A percentile compares a stretch with the other conserved stretches of the same genome.
Conservation (phyloP, 192 early-diverging fungal genomes). For the Lobulomyces angularis region DNA sequence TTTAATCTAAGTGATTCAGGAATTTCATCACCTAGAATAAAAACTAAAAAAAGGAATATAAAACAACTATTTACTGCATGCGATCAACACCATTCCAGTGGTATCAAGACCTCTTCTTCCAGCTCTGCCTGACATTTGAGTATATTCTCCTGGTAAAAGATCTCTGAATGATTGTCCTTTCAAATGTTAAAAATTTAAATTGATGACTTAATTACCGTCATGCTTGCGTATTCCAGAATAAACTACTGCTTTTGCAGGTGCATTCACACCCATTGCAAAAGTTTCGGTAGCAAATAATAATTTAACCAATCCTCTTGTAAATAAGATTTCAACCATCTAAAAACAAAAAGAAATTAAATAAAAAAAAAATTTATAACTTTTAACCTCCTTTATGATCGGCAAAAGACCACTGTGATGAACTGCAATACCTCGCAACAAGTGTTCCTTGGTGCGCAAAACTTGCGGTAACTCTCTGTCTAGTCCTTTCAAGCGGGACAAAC, state of each 20-base stretch:
- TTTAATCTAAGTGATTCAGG: constrained; percentile 50
- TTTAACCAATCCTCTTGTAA: constrained; percentile 76
- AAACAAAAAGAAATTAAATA: not conserved
- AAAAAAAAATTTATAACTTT: constrained; percentile 4
- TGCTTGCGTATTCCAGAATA: constrained; percentile 86
- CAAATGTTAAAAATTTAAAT: too few species aligned
- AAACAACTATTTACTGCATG: constrained; percentile 35
- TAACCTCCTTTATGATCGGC: constrained; percentile 90
- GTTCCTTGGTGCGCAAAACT: constrained; percentile 66
- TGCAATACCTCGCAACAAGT: constrained; percentile 82
- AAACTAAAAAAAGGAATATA: constrained; percentile 6
- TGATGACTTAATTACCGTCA: constrained; percentile 49
- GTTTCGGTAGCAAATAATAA: constrained; percentile 97
- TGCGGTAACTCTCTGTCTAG: constrained; percentile 81
- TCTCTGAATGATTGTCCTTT: constrained; percentile 3
- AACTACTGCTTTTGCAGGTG: constrained; percentile 87
- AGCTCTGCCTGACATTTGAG: constrained; percentile 97
- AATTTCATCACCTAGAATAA: constrained; percentile 23
- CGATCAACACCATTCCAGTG: constrained; percentile 87
- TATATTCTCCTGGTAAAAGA: constrained; percentile 70
- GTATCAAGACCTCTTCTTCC: constrained; percentile 86
- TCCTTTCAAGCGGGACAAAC: constrained; percentile 67
- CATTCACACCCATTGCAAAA: constrained; percentile 99
- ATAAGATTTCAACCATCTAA: constrained; percentile 88
- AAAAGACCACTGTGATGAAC: constrained; percentile 95